phyloP scores from a whole-genome alignment of 371 early-diverging fungal species.

The Smittium culicis region DNA sequence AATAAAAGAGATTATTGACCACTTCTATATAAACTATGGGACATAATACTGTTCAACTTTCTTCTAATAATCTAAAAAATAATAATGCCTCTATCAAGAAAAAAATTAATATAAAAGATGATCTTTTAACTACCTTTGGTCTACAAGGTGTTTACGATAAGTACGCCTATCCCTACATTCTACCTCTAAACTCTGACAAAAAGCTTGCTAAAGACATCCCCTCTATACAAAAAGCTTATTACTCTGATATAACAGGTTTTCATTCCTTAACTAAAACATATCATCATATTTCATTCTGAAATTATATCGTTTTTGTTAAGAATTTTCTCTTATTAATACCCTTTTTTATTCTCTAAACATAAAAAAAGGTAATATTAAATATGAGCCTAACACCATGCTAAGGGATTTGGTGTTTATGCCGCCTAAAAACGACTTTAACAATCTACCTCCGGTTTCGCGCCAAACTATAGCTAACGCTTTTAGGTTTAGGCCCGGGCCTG shows the following conservation, averaged over 20 bases:
- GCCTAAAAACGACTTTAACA: conserved; percentile 1
- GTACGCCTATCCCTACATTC: conserved; percentile 8
- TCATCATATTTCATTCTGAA: not conserved
- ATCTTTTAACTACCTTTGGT: conserved; percentile 4
- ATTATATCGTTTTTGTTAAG: too few relatives aligned
- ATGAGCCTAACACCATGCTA: conserved; percentile 1
- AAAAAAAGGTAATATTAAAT: conserved; percentile 4
- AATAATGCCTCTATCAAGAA: not conserved
- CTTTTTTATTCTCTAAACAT: not conserved
- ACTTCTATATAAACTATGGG: too few relatives aligned
- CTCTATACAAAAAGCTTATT: not conserved
- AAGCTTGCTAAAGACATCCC: conserved; percentile 4
- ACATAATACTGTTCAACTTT: too few relatives aligned
- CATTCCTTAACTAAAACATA: not conserved
- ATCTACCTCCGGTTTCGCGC: conserved; percentile 7
- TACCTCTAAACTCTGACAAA: not conserved
- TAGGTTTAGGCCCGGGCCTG: conserved; percentile 7
- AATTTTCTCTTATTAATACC: not conserved
- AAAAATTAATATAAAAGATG: not conserved
- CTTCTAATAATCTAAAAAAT: too few relatives aligned
- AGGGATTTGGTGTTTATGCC: conserved; percentile 8
- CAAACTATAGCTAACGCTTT: conserved; percentile 12
- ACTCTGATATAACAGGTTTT: conserved; percentile 4
- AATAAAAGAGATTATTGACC: too few relatives aligned
- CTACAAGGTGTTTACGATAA: conserved; percentile 4